These are phyloP conservation scores for Calocera cornea DNA, from an alignment of 768 basidiomycete species.

Conservation along the genomic window DNA sequence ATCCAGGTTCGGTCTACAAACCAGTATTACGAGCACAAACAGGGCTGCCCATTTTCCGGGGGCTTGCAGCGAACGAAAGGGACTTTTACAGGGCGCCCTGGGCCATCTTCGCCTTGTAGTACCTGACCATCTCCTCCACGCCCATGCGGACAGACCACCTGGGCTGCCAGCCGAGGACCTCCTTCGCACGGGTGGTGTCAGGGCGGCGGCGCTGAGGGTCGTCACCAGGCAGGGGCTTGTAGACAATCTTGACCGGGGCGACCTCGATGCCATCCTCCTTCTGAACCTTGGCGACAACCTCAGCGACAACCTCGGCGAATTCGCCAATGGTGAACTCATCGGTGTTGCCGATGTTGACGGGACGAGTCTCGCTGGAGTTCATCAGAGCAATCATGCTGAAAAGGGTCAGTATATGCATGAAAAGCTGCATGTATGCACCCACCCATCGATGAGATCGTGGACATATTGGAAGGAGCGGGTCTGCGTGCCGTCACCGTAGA, in stretches of 20 bases:
- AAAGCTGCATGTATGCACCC: slow-evolving; percentile 18
- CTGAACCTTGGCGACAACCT: slow-evolving; percentile 88
- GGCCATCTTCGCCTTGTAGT: slow-evolving; percentile 80
- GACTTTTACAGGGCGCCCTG: slow-evolving; percentile 38
- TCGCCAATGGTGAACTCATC: slow-evolving; percentile 94
- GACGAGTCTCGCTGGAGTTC: slow-evolving; percentile 87
- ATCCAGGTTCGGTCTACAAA: background rate
- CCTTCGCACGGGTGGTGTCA: slow-evolving; percentile 82
- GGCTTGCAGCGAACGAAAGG: background rate
- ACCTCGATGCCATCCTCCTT: slow-evolving; percentile 52
- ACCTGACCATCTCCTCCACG: slow-evolving; percentile 85
- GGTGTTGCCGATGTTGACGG: slow-evolving; percentile 90
- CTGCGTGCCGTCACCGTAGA: slow-evolving; percentile 87
- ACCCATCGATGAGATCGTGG: slow-evolving; percentile 89
- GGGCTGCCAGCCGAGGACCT: slow-evolving; percentile 77
- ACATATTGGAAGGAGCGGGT: slow-evolving; percentile 97
- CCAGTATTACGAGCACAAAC: background rate
- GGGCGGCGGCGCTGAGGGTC: slow-evolving; percentile 92
- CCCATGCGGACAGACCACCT: slow-evolving; percentile 89
- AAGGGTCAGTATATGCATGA: slow-evolving; percentile 5
- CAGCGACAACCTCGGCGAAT: slow-evolving; percentile 83
- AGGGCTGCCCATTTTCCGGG: background rate
- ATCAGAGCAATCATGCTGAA: slow-evolving; percentile 62
- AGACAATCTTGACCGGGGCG: slow-evolving; percentile 50
- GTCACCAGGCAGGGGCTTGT: slow-evolving; percentile 74